These are phyloP conservation scores for Pezicula neosporulosa DNA, from an alignment of 2,329 filamentous ascomycete species.

Conservation along the genomic window DNA sequence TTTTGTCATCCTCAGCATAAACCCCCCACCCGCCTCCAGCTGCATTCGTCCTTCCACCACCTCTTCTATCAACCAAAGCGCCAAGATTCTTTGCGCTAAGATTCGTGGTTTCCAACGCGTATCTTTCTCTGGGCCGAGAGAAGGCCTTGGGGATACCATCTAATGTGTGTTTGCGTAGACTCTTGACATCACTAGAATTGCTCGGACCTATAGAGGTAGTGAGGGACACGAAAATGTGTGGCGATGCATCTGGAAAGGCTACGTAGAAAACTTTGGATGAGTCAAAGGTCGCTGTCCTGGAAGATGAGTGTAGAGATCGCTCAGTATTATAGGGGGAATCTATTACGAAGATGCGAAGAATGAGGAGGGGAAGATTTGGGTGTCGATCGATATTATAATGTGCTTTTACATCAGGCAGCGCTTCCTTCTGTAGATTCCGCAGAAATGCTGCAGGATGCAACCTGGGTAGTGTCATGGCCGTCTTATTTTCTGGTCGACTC, in stretches of 20 bases:
- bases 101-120: slow-evolving; percentile 63
- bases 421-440: slow-evolving; percentile 68
- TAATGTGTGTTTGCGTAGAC: slow-evolving; percentile 67
- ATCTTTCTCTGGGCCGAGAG: slow-evolving; percentile 70
- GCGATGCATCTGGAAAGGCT: slow-evolving; percentile 77
- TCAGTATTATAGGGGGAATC: slow-evolving; percentile 75
- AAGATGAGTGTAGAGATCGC: slow-evolving; percentile 37
- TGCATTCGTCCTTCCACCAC: slow-evolving; percentile 65
- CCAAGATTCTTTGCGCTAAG: slow-evolving; percentile 69
- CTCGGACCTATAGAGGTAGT: slow-evolving; percentile 45
- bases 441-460: slow-evolving; percentile 82
- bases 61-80: slow-evolving; percentile 66
- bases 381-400: slow-evolving; percentile 80
- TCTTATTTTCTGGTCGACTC: slow-evolving; percentile 30
- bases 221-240: slow-evolving; percentile 66
- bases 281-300: slow-evolving; percentile 43
- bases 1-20: slow-evolving; percentile 60
- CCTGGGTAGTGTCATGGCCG: slow-evolving; percentile 55
- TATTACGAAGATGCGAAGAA: slow-evolving; percentile 76
- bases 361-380: slow-evolving; percentile 61
- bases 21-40: slow-evolving; percentile 77
- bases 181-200: slow-evolving; percentile 51
- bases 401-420: slow-evolving; percentile 76
- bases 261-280: slow-evolving; percentile 71
- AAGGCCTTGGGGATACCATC: slow-evolving; percentile 81